phyloP scores from a whole-genome alignment of 768 basidiomycete genomes.

The Rhodotorula sphaerocarpa region DNA sequence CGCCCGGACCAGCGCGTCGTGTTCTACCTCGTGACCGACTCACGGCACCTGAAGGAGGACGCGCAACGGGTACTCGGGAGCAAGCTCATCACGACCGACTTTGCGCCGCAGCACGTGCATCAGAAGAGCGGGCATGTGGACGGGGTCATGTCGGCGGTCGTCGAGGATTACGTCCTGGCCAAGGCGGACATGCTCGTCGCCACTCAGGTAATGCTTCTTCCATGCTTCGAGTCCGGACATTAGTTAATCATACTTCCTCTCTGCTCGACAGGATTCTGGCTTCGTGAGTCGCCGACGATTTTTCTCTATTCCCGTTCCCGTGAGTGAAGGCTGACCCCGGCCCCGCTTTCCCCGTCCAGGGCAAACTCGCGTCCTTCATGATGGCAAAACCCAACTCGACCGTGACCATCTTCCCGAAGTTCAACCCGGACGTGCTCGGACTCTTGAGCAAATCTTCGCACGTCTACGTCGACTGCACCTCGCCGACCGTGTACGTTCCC shows the following conservation, averaged over 20 bases:
- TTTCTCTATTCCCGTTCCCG: not conserved
- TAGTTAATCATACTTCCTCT: not conserved
- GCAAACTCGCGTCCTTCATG: conserved; percentile 31
- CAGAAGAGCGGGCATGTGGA: conserved; percentile 31
- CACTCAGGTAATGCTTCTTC: conserved; percentile 13
- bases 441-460: conserved; percentile 21
- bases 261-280: conserved; percentile 11
- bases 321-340: too few species aligned
- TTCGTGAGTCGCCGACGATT: conserved; percentile 3
- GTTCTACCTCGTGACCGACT: conserved; percentile 31
- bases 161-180: conserved; percentile 30
- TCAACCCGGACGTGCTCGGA: conserved; percentile 27
- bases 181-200: conserved; percentile 29
- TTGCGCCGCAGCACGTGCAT: conserved; percentile 28
- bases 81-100: conserved; percentile 23
- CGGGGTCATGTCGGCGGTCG: conserved; percentile 25
- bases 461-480: conserved; percentile 25
- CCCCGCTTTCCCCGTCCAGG: not conserved
- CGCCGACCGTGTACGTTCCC: conserved; percentile 22
- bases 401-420: conserved; percentile 31
- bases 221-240: not conserved
- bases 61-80: conserved; percentile 14
- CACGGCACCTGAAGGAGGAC: conserved; percentile 18
- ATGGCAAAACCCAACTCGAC: conserved; percentile 17
- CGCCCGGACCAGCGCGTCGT: conserved; percentile 10